Base-by-base conservation (phyloP, 805 yeast genomes). In the Spencermartinsiella europaea region DNA sequence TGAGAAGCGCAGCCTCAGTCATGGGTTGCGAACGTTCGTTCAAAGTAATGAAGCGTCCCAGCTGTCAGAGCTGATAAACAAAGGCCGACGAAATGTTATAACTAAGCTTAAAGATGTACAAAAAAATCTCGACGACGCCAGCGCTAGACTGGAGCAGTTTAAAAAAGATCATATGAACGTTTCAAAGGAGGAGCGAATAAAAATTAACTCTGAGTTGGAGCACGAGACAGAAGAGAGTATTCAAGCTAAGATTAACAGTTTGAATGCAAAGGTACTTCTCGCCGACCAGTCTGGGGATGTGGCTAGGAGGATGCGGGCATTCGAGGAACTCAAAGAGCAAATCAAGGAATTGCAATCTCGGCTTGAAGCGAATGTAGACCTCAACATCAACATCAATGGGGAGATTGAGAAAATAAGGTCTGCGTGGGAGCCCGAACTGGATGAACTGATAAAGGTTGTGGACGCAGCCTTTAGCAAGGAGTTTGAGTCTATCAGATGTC, bases 401-500 rank as follows among this genome's bases (percentile, higher is more conserved):
- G 47, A 71, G 17, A 75, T 81, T 8, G 55, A 49, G 1, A 60
- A 60, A 10, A 69, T 79, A 5, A 62, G 69, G 27, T 52, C 46
- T 0, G 59, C 51, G 1, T 84, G 96, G 85, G 89, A 81, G 53
- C 79, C 81, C 1, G 73, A 75, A 51, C 65, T 91, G 21, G 71
- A 75, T 3, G 56, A 54, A 2, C 69, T 85, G 39, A 77, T 86
- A 0, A 52, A 54, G 2, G 63, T 67, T 22, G 82, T 90, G 3
- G 82, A 95, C 0, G 51, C 56, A 1, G 79, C 81, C 46, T 93
- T 90, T 65, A 68, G 83, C 12, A 68, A 70, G 19, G 75, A 85
- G 42, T 87, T 93, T 62, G 69, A 72, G 3, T 71, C 77, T 7
- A 89, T 89, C 27, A 95, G 95, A 1, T 84, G 91, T 63, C 88